Conservation (phyloP, 2,329 filamentous ascomycete species). For the Penicillium sclerotiorum region DNA sequence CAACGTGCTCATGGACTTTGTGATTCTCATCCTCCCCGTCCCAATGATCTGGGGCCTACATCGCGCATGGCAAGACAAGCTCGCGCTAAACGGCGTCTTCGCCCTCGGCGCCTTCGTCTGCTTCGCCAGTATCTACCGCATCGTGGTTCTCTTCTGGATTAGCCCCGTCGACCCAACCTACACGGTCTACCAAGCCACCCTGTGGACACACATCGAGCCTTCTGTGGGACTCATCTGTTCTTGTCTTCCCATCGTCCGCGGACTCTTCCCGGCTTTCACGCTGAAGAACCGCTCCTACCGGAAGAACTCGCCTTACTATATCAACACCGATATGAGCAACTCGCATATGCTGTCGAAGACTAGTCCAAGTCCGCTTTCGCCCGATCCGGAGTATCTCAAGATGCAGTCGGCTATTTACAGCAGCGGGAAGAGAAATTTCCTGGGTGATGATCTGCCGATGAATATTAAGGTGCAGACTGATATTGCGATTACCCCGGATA, state of each 20-base stretch:
- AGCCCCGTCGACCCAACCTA: constrained; percentile 32
- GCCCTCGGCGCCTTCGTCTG: constrained; percentile 37
- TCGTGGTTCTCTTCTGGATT: constrained; percentile 39
- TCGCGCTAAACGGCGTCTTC: constrained; percentile 36
- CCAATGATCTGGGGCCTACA: constrained; percentile 40
- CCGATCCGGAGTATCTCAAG: constrained; percentile 31
- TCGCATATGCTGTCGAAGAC: constrained; percentile 27
- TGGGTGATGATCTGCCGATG: constrained; percentile 19
- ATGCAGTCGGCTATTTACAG: constrained; percentile 29
- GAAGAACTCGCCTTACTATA: constrained; percentile 25
- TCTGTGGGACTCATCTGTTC: constrained; percentile 39
- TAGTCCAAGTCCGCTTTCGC: constrained; percentile 26
- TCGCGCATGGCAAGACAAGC: constrained; percentile 38
- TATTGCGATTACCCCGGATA: constrained; percentile 30
- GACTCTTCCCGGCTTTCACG: constrained; percentile 34
- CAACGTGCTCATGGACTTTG: constrained; percentile 38
- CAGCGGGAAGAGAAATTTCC: constrained; percentile 8
- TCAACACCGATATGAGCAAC: constrained; percentile 29
- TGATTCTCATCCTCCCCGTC: constrained; percentile 34
- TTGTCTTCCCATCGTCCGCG: constrained; percentile 38
- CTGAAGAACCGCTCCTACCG: constrained; percentile 26
- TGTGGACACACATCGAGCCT: constrained; percentile 42
- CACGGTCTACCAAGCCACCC: constrained; percentile 36
- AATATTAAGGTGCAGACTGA: constrained; percentile 36
- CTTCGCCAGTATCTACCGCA: constrained; percentile 40